Evolutionary conservation across 1,284 basidiomycete genomes (phyloP), one percentile per base, ranked within the genome.

Genomic region (Schizophyllum amplum): DNA sequence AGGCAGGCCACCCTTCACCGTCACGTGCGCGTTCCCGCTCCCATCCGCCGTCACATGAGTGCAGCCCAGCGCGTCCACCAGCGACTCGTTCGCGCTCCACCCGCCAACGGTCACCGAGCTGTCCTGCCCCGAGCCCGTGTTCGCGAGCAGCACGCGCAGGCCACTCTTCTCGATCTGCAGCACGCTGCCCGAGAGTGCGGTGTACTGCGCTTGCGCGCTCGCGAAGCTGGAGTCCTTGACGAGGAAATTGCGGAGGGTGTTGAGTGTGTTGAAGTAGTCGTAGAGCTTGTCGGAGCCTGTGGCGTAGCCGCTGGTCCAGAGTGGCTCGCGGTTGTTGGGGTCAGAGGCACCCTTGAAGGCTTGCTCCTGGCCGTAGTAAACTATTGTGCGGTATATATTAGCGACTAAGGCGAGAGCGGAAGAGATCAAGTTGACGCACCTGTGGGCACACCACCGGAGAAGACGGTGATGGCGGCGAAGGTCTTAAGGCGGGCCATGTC

Each of bases 291-390:
- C 70, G 75, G 68, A 66, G 56, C 77, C 68, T 20, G 73, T 71
- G 33, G 71, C 65, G 61, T 81, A 85, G 21, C 72, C 77, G 4
- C 79, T 76, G 11, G 75, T 69, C 83, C 84, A 86, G n/a, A 86
- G 71, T 7, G 84, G 79, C 69, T 86, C 84, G 54, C 83, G 83
- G 62, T 84, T 86, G 20, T 62, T 69, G 5, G 84, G 86, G 62
- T 81, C 77, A 11, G 64, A 68, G 25, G 71, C 73, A 4, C 86
- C 86, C 33, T 68, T 63, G 59, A 82, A 76, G n/a, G 79, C 77
- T 66, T 87, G 86, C 65, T 87, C 86, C 65, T 86, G 85, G 57
- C 88, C 88, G 62, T 89, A 87, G 68, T 89, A 90, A 50, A 87
- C 64, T 50, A 84, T 5, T 5, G 27, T 13, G 13, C 7, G 6